Percentiles rank a stretch among this genome's conserved stretches.
Conservation (phyloP, 495 filamentous ascomycete species). For the Stereocaulon alpinum region DNA sequence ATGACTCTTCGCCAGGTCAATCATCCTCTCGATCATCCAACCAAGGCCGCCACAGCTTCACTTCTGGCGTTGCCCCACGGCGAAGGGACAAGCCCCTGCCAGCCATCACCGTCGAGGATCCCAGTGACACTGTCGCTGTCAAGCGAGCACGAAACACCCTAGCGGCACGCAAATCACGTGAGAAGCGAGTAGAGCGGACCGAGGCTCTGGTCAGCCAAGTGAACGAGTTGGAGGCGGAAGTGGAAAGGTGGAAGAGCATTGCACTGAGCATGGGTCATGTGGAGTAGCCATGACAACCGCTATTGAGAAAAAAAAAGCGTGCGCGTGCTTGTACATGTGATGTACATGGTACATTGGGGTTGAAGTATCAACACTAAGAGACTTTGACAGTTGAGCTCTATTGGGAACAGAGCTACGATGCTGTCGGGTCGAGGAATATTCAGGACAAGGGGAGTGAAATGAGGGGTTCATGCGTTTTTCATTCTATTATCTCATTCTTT, state of each 20-base stretch:
- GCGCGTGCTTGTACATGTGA: constrained; percentile 5
- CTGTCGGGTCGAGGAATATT: constrained; percentile 18
- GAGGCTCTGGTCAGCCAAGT: constrained; percentile 50
- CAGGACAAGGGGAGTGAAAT: constrained; percentile 30
- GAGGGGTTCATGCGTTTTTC: constrained; percentile 19
- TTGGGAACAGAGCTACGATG: constrained; percentile 13
- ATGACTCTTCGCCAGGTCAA: constrained; percentile 31
- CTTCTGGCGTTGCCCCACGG: constrained; percentile 59
- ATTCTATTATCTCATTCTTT: constrained; percentile 15
- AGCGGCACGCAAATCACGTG: constrained; percentile 88
- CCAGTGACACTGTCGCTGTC: constrained; percentile 57
- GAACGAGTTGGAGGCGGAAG: constrained; percentile 28
- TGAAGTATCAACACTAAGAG: constrained; percentile 18
- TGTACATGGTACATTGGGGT: constrained; percentile 20
- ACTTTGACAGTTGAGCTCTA: constrained; percentile 10
- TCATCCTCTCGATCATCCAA: constrained; percentile 33
- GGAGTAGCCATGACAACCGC: constrained; percentile 24
- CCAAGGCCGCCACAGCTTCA: constrained; percentile 46
- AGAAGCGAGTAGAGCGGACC: constrained; percentile 64
- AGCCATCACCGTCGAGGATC: constrained; percentile 67
- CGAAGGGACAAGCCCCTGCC: constrained; percentile 70
- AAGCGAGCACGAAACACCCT: constrained; percentile 94
- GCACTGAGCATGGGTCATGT: constrained; percentile 21
- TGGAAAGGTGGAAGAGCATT: constrained; percentile 22
- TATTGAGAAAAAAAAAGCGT: constrained; percentile 23